Evolutionary conservation across 1,284 basidiomycete genomes (phyloP).

Genomic region (Melampsora abietis-canadensis): DNA sequence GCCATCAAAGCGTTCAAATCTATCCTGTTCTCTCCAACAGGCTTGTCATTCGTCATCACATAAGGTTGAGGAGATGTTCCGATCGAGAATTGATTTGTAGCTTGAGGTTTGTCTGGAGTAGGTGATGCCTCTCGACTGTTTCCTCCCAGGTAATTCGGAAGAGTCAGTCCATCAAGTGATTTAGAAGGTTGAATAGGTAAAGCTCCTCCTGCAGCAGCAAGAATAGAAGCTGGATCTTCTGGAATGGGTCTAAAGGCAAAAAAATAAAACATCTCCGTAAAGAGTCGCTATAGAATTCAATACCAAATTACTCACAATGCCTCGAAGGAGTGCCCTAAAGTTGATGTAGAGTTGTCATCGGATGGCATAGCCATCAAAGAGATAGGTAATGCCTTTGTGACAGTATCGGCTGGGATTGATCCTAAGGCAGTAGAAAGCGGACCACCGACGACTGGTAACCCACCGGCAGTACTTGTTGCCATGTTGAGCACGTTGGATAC

Average conservation of each 20-base stretch:
- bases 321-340: neutral
- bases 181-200: conserved; percentile 40
- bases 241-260: neutral
- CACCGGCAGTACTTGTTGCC: neutral
- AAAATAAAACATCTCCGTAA: neutral
- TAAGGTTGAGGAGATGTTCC: neutral
- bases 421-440: neutral
- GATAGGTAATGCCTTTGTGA: neutral
- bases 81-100: neutral
- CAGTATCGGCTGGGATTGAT: neutral
- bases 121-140: neutral
- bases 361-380: neutral
- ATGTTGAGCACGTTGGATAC: neutral
- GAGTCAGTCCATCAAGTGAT: conserved; percentile 30
- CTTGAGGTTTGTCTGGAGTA: neutral
- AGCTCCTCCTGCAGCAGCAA: conserved; percentile 30
- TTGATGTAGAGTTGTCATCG: neutral
- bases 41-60: neutral
- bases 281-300: neutral
- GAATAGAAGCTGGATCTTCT: conserved; percentile 9
- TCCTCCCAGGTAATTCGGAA: conserved; percentile 15
- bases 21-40: neutral
- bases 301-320: neutral
- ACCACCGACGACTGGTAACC: conserved; percentile 1
- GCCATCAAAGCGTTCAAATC: conserved; percentile 3